Evolutionary conservation across 108 stramenopile species (phyloP).

Genomic region (Pelagomonas calceolata): DNA sequence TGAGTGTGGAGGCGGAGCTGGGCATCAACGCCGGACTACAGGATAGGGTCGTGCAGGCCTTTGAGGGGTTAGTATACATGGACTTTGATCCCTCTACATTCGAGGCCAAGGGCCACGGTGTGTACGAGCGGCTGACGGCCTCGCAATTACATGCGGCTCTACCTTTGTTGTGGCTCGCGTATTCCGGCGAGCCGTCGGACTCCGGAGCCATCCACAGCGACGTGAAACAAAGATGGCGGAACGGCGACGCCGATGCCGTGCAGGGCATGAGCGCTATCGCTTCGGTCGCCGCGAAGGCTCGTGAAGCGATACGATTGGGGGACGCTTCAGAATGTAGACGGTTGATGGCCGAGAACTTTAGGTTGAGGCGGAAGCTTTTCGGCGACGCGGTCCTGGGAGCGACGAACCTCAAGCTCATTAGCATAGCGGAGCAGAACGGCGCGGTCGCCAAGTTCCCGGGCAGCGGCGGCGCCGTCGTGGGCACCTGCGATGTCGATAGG

Average conservation of each 20-base stretch:
- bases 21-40: constrained; percentile 31
- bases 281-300: neutral
- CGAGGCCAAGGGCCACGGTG: constrained; percentile 6
- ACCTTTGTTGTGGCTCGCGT: constrained; percentile 19
- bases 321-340: neutral
- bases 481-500: neutral
- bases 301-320: neutral
- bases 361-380: constrained; percentile 14
- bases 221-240: constrained; percentile 18
- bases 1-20: constrained; percentile 24
- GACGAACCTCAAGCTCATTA: constrained; percentile 14
- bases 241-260: constrained; percentile 10
- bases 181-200: constrained; percentile 16
- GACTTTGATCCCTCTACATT: constrained; percentile 14
- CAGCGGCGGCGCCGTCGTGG: constrained; percentile 21
- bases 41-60: constrained; percentile 34
- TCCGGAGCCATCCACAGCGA: constrained; percentile 18
- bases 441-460: constrained; percentile 25
- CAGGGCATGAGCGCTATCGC: constrained; percentile 15
- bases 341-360: constrained; percentile 22
- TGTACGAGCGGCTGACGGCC: constrained; percentile 6
- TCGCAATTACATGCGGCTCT: neutral
- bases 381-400: constrained; percentile 21
- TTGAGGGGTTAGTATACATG: constrained; percentile 29
- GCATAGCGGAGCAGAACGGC: constrained; percentile 8